Evolutionary conservation across 495 filamentous ascomycete genomes (phyloP), one percentile per base, ranked within the genome.

Genomic region (Recurvomyces mirabilis): DNA sequence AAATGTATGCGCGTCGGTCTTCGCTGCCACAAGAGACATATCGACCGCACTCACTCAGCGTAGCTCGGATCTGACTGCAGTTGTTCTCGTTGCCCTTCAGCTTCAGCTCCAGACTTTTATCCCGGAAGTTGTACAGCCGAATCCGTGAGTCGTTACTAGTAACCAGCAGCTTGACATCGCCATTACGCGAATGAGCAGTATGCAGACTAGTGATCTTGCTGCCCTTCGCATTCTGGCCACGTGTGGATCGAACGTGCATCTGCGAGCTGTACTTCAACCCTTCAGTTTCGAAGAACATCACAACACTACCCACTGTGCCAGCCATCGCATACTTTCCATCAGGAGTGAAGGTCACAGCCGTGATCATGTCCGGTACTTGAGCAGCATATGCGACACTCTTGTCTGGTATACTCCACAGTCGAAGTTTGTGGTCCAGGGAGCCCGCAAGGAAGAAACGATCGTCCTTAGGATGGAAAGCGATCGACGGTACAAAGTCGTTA

Each of bases 131-230:
- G 64, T 96, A 96, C 19, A 95, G 68, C 4, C 91, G 76, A n/a
- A 96, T 77, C 5, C 93, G 78, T 2, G 87, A 94, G 58, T 99
- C 91, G 54, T 95, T 96, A 55, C 87, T 95, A 0, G 87, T 93
- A 41, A 99, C 78, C 12, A 99, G 67, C 18, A 99, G 60, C 56
- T 91, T 93, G 29, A 87, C 37, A 28, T 89, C 84, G 0, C 78
- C 79, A 11, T 77, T 75, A 5, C 69, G 65, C 32, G 75, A 66
- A 20, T 60, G 62, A 47, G 81, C 82, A 0, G 88, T 81, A 53
- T 93, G 79, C 33, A 99, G 93, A 19, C 87, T 87, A 0, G 91
- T 96, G 53, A 99, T 93, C 63, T 96, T 98, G 63, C 85, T 94
- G 7, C 91, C 89, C 61, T 91, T 94, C 1, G 89, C 84, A 53